A percentile compares a stretch with the other conserved stretches of the same genome.
phyloP scores from a whole-genome alignment of 2,329 filamentous ascomycete species.

The Paecilomyces sp. region DNA sequence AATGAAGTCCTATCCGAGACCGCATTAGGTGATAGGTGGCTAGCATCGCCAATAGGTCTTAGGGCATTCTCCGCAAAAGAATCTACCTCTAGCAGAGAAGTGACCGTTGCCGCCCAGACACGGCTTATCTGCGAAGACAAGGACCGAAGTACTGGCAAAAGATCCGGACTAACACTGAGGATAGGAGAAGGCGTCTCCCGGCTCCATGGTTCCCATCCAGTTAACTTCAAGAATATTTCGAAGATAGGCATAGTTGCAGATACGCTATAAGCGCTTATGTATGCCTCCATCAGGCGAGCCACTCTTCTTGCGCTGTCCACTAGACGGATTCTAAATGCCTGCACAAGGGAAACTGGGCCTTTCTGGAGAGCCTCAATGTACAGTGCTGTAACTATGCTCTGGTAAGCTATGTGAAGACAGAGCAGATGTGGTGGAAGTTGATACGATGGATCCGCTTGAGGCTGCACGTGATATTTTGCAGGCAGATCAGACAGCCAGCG shows the following conservation, averaged over 20 bases:
- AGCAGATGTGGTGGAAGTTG: constrained; percentile 25
- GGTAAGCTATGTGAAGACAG: constrained; percentile 26
- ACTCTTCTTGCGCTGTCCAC: constrained; percentile 26
- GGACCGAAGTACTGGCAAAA: constrained; percentile 18
- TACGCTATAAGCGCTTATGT: constrained; percentile 35
- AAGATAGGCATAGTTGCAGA: constrained; percentile 35
- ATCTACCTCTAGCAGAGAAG: not conserved
- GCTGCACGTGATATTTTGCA: constrained; percentile 20
- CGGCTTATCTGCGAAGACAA: not conserved
- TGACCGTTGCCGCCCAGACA: not conserved
- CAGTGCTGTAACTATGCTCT: constrained; percentile 18
- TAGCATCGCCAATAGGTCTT: not conserved
- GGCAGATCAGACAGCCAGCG: constrained; percentile 24
- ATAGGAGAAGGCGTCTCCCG: constrained; percentile 2
- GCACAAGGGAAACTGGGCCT: constrained; percentile 3
- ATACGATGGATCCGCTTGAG: constrained; percentile 16
- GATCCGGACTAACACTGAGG: constrained; percentile 16
- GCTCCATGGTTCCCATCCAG: constrained; percentile 15
- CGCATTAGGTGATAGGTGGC: not conserved
- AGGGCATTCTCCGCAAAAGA: not conserved
- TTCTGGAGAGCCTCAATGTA: constrained; percentile 17
- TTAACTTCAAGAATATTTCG: constrained; percentile 31
- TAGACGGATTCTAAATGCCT: constrained; percentile 7
- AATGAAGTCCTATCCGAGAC: not conserved
- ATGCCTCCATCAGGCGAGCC: constrained; percentile 24